These are phyloP conservation scores for Hibiscus syriacus DNA, from an alignment of 345 rosid species.

Conservation along the genomic window DNA sequence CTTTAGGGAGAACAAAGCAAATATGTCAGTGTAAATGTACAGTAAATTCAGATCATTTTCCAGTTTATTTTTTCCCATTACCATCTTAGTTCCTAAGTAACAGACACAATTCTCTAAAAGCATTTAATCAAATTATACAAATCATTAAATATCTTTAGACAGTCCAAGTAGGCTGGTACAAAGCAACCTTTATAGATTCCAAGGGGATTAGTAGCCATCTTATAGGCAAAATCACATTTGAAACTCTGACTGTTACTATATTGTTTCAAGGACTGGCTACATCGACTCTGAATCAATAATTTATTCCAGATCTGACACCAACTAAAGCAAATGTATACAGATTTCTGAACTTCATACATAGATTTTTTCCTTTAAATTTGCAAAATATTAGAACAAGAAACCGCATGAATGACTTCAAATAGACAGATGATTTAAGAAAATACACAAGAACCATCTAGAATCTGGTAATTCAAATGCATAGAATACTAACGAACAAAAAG, in stretches of 20 bases:
- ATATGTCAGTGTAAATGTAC: background rate
- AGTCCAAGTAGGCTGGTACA: background rate
- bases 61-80: background rate
- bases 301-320: background rate
- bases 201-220: background rate
- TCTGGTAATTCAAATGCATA: background rate
- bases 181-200: background rate
- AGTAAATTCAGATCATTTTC: background rate
- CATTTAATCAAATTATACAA: background rate
- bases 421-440: background rate
- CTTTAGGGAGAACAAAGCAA: background rate
- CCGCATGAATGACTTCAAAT: background rate
- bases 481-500: background rate
- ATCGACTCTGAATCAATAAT: background rate
- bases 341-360: too few relatives aligned
- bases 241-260: background rate
- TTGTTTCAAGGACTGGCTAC: background rate
- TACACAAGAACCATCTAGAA: background rate
- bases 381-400: background rate
- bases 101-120: background rate
- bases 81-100: background rate
- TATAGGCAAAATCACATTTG: background rate
- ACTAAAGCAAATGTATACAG: background rate
- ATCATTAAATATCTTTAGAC: background rate
- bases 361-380: background rate